phyloP scores from a whole-genome alignment of 306 rosid genomes.

The Cicer chorassanicum region DNA sequence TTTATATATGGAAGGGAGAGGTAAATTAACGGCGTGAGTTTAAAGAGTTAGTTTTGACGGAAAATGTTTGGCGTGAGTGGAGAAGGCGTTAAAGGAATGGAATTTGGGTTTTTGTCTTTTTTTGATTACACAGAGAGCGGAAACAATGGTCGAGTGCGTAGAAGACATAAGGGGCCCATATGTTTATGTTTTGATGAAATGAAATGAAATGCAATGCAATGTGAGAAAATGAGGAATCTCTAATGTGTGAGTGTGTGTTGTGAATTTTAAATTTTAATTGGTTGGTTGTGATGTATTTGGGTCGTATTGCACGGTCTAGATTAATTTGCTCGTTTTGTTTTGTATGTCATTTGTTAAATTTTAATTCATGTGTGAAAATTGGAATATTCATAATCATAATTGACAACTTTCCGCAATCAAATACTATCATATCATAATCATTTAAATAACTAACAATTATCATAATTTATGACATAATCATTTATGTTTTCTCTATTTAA shows the following conservation, averaged over 20 bases:
- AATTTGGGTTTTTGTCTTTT: slow-evolving; percentile 44
- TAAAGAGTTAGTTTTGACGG: slow-evolving; percentile 59
- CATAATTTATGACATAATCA: too few species aligned
- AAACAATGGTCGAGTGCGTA: slow-evolving; percentile 59
- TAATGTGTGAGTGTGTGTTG: slow-evolving; percentile 51
- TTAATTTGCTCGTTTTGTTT: not conserved
- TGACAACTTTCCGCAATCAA: not conserved
- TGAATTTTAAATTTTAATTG: not conserved
- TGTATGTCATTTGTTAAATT: too few species aligned
- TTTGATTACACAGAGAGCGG: slow-evolving; percentile 5
- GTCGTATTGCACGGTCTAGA: too few species aligned
- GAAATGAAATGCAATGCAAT: slow-evolving; percentile 22
- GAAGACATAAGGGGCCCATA: slow-evolving; percentile 71
- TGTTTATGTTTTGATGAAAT: slow-evolving; percentile 55
- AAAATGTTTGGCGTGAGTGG: slow-evolving; percentile 40
- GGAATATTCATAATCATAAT: not conserved
- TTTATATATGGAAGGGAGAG: slow-evolving; percentile 54
- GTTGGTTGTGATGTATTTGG: too few species aligned
- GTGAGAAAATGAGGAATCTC: slow-evolving; percentile 17
- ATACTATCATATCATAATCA: not conserved
- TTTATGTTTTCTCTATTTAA: too few species aligned
- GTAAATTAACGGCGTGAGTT: slow-evolving; percentile 52
- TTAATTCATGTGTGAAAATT: not conserved
- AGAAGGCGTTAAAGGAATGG: slow-evolving; percentile 38
- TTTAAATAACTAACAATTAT: too few species aligned